These are phyloP conservation scores for Pichia sp. DNA, from an alignment of 1,139 yeast genomes.

Conservation along the genomic window DNA sequence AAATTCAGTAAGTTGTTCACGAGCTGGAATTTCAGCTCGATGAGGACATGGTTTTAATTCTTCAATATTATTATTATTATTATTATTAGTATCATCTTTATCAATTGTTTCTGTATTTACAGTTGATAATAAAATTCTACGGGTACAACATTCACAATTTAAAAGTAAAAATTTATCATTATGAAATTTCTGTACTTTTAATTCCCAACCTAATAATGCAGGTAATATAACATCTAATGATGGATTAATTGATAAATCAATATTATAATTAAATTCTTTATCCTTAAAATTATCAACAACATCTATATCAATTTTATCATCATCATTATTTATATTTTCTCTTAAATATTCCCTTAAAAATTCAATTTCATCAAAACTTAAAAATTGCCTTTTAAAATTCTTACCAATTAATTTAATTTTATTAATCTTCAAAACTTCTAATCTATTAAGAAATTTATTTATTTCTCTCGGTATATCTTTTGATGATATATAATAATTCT, in stretches of 20 bases:
- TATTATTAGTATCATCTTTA: background rate
- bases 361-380: conserved; percentile 8
- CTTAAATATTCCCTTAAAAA: conserved; percentile 8
- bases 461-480: conserved; percentile 24
- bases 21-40: conserved; percentile 19
- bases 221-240: conserved; percentile 13
- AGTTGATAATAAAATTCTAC: conserved; percentile 28
- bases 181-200: conserved; percentile 27
- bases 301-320: conserved; percentile 3
- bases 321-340: background rate
- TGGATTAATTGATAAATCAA: conserved; percentile 3
- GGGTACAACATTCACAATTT: conserved; percentile 30
- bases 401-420: conserved; percentile 14
- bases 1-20: conserved; percentile 11
- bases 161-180: conserved; percentile 24
- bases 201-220: conserved; percentile 32
- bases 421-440: conserved; percentile 16
- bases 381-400: conserved; percentile 8
- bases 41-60: conserved; percentile 23
- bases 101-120: background rate
- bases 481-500: conserved; percentile 22
- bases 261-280: background rate
- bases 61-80: conserved; percentile 8
- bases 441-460: conserved; percentile 15
- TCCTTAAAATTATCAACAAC: background rate